These are phyloP conservation scores for Neoarthrinium moseri DNA, from an alignment of 2,329 filamentous ascomycete species.

Conservation along the genomic window DNA sequence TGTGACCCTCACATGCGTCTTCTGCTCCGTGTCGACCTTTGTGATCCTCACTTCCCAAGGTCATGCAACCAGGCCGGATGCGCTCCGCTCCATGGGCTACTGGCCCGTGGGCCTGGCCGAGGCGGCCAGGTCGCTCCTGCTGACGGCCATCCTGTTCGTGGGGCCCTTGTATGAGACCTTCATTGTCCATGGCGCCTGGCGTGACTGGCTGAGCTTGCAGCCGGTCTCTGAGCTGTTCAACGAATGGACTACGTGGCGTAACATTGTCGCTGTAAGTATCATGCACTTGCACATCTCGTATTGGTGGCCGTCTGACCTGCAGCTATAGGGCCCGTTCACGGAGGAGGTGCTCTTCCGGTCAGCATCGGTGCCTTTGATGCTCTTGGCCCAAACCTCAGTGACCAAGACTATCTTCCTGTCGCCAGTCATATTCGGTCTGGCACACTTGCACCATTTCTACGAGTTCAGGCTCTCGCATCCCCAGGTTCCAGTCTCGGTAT, in stretches of 20 bases:
- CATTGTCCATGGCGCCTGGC: slow-evolving; percentile 70
- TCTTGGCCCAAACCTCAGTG: slow-evolving; percentile 63
- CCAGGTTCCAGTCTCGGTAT: slow-evolving; percentile 59
- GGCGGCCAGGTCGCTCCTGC: slow-evolving; percentile 59
- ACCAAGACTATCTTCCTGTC: slow-evolving; percentile 72
- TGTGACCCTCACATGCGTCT: slow-evolving; percentile 72
- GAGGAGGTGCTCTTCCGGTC: slow-evolving; percentile 95
- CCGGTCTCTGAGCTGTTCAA: slow-evolving; percentile 60
- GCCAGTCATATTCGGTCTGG: slow-evolving; percentile 87
- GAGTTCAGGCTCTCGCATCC: slow-evolving; percentile 85
- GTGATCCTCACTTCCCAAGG: slow-evolving; percentile 60
- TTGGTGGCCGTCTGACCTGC: slow-evolving; percentile 11
- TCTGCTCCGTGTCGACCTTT: slow-evolving; percentile 66
- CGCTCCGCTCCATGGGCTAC: slow-evolving; percentile 72
- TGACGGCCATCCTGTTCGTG: slow-evolving; percentile 77
- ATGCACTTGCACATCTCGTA: too few relatives aligned
- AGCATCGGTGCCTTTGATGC: slow-evolving; percentile 77
- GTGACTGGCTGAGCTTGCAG: slow-evolving; percentile 57
- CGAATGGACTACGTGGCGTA: slow-evolving; percentile 83
- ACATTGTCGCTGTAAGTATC: slow-evolving; percentile 73
- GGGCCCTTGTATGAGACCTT: slow-evolving; percentile 82
- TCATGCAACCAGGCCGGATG: slow-evolving; percentile 47
- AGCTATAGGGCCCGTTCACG: slow-evolving; percentile 71
- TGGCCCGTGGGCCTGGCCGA: slow-evolving; percentile 74
- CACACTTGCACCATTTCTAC: slow-evolving; percentile 94